Evolutionary conservation across 2,329 filamentous ascomycete species (phyloP).

Genomic region (Aspergillus bombycis): DNA sequence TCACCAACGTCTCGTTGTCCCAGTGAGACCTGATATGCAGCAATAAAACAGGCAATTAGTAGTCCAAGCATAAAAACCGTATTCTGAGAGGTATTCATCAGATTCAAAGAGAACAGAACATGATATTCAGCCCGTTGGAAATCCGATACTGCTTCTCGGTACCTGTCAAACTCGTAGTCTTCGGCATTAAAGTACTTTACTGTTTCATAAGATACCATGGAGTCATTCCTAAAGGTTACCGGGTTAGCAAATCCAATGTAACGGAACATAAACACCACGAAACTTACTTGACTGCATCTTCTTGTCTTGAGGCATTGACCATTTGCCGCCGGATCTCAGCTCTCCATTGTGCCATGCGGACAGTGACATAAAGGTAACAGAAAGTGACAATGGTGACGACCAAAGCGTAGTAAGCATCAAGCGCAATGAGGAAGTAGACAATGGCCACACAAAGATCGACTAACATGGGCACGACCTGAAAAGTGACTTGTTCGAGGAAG

Average conservation of each 20-base stretch:
- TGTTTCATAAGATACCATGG: slow-evolving; percentile 96
- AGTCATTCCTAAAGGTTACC: slow-evolving; percentile 70
- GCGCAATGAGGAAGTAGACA: slow-evolving; percentile 74
- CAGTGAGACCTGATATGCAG: slow-evolving; percentile 74
- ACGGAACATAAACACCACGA: not conserved
- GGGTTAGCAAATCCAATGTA: not conserved
- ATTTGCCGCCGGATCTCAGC: slow-evolving; percentile 89
- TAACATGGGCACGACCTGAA: slow-evolving; percentile 93
- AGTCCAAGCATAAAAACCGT: slow-evolving; percentile 78
- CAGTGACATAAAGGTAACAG: slow-evolving; percentile 94
- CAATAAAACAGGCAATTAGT: slow-evolving; percentile 71
- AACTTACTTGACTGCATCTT: slow-evolving; percentile 86
- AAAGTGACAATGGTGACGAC: slow-evolving; percentile 90
- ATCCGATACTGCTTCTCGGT: slow-evolving; percentile 68
- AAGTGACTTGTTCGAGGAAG: slow-evolving; percentile 94
- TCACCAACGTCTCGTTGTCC: slow-evolving; percentile 68
- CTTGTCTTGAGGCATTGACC: slow-evolving; percentile 91
- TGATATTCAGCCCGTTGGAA: slow-evolving; percentile 77
- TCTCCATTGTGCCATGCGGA: slow-evolving; percentile 91
- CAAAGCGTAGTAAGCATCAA: slow-evolving; percentile 87
- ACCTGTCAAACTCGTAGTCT: slow-evolving; percentile 74
- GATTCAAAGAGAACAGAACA: slow-evolving; percentile 74
- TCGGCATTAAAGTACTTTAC: slow-evolving; percentile 91
- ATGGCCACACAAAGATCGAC: slow-evolving; percentile 87
- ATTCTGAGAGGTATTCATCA: slow-evolving; percentile 81